Conservation (phyloP, 176 grass and related monocot genomes). For the Panicum miliaceum region DNA sequence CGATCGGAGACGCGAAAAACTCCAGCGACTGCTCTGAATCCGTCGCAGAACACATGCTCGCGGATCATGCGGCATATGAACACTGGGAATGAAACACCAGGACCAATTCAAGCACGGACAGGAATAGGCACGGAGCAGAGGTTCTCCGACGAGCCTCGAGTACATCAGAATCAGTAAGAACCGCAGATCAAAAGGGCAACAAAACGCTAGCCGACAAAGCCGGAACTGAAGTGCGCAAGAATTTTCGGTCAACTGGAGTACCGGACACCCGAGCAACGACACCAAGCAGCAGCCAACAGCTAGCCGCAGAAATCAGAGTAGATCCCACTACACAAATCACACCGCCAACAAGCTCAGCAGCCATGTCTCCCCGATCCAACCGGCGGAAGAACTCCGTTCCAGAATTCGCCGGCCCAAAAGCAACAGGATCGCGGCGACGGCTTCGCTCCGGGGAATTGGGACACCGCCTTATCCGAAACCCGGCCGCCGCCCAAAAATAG, state of each 20-base stretch:
- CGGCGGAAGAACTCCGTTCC: background rate
- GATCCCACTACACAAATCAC: background rate
- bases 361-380: background rate
- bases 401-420: background rate
- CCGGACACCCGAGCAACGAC: background rate
- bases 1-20: background rate
- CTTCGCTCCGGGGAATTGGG: constrained; percentile 19
- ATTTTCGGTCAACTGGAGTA: background rate
- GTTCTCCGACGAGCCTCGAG: background rate
- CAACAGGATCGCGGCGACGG: constrained; percentile 12
- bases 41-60: background rate
- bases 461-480: constrained; percentile 7
- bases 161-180: background rate
- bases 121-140: background rate
- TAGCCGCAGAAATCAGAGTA: background rate
- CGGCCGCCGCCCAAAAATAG: constrained; percentile 21
- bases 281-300: background rate
- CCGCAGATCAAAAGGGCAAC: background rate
- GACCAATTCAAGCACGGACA: background rate
- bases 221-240: background rate
- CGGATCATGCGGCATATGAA: background rate
- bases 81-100: constrained; percentile 18
- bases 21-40: background rate
- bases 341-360: background rate
- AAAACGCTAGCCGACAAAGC: background rate